These are phyloP conservation scores for Lecanicillium sp. DNA, from an alignment of 2,329 filamentous ascomycete genomes.

Conservation along the genomic window DNA sequence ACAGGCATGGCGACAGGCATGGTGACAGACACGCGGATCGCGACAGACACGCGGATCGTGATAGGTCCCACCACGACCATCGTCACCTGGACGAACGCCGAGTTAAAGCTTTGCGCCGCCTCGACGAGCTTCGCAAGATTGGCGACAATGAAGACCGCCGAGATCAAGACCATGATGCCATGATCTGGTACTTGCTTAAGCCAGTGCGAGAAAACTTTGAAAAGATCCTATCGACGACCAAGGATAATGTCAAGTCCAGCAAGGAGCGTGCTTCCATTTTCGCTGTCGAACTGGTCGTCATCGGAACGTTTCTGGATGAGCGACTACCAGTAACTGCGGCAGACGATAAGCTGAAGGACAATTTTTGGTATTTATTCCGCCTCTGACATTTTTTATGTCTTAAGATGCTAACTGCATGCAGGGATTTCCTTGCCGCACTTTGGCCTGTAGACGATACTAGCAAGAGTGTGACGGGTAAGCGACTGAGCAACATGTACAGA, in stretches of 20 bases:
- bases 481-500: slow-evolving; percentile 37
- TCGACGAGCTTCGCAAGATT: slow-evolving; percentile 36
- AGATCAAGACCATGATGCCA: slow-evolving; percentile 35
- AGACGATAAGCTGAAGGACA: slow-evolving; percentile 35
- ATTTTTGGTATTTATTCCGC: slow-evolving; percentile 37
- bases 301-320: slow-evolving; percentile 54
- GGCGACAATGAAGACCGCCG: slow-evolving; percentile 43
- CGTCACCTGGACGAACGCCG: slow-evolving; percentile 31
- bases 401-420: slow-evolving; percentile 13
- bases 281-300: slow-evolving; percentile 51
- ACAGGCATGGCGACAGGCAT: slow-evolving; percentile 5
- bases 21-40: too few relatives aligned
- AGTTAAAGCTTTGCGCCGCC: slow-evolving; percentile 30
- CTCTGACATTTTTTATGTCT: background rate
- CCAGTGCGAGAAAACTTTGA: slow-evolving; percentile 54
- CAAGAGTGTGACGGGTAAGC: slow-evolving; percentile 34
- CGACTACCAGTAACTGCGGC: slow-evolving; percentile 32
- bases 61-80: slow-evolving; percentile 17
- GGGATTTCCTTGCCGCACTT: slow-evolving; percentile 37
- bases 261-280: slow-evolving; percentile 55
- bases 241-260: slow-evolving; percentile 53
- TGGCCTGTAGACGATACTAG: slow-evolving; percentile 39
- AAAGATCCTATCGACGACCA: slow-evolving; percentile 52
- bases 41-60: slow-evolving; percentile 13
- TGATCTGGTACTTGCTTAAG: slow-evolving; percentile 44